Evolutionary conservation across 2,329 filamentous ascomycete genomes (phyloP), one percentile per base, ranked within the genome.

Genomic region (Xylaria sp.): DNA sequence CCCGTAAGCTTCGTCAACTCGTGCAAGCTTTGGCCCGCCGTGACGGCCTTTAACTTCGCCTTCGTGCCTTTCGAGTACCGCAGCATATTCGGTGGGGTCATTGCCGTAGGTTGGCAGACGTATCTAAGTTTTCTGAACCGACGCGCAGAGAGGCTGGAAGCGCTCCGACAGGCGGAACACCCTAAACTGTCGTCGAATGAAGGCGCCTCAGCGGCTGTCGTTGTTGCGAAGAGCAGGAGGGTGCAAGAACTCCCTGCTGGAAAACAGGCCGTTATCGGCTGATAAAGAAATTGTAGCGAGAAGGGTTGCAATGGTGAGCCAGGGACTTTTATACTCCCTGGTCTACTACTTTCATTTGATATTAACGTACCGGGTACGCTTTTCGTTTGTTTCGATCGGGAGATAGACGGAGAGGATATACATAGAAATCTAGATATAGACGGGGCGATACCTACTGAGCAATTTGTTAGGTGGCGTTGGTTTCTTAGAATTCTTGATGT

Each of bases 81-180:
- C 53, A 91, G 88, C 70, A 84, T 96, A 15, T 95, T 97, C 69
- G 87, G 90, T 0, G 92, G 91, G 1, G 79, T 90, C 6, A 84
- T 96, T 67, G 92, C 92, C 1, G 89, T 97, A 54, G 91, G 91
- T 0, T 97, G 94, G 94, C 94, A 97, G 83, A 93, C 92, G 0
- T 97, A 97, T 81, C 73, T 97, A 70, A 92, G 89, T 69, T 91
- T 88, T 76, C 77, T 96, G 72, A 96, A 96, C 71, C 84, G 89
- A 71, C 80, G 81, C 65, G 92, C 91, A 1, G 92, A 92, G 75
- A 80, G 80, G 51, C 79, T 82, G 69, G 84, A 86, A 66, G 79
- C 66, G 35, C 47, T 60, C 11, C 47, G 46, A n/a, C 57, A 51
- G 55, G 55, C 19, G n/a, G 47, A 60, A 7, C 15, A 25, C 28